Evolutionary conservation across 345 rosid species (phyloP), one percentile per base, ranked within the genome.

Genomic region (Pugionium cornutum): DNA sequence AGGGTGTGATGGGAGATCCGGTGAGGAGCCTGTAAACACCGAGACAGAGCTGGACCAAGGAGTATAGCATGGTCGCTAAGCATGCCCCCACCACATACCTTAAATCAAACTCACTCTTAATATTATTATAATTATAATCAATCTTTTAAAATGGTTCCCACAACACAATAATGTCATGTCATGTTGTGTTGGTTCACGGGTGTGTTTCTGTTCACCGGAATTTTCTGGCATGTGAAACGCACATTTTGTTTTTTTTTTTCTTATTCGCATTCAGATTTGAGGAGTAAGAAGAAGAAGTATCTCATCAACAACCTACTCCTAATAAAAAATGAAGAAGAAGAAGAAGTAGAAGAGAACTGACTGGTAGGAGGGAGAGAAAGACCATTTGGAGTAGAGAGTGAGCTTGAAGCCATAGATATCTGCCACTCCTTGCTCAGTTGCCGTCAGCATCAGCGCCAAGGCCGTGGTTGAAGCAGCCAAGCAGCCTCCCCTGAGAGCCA

Each of bases 71-170:
- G 2, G 82, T 85, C 10, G 80, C 86, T 9, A 75, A 79, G 11
- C 87, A 81, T 35, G 83, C 86, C 54, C 84, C 96, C 7, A 83
- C 88, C 66, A 92, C 64, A 80, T 83, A 92, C 84, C 98, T 89
- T 69, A 46, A 54, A 32, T 66, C 37, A 60, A 51, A 18, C 43
- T 42, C 32, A n/a, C 29, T 39, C n/a, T 57, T 51, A 45, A 30
- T 9, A 46, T 18, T 18, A 18, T 18, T 18, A 18, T 18, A 18
- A 18, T 34, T 68, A 49, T 43, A 50, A 41, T 59, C 53, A 43
- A 45, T n/a, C 27, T 18, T 61, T 44, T 2, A 33, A 69, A 29
- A 33, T 42, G 18, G 46, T 18, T 18, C 18, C 18, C 18, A 18
- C 18, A 18, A 42, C 72, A 58, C 72, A 53, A 37, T 37, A 66